A percentile compares a stretch with the other conserved stretches of the same genome.
phyloP scores from a whole-genome alignment of 176 grass and related monocot species.

The Cenchrus purpureus region DNA sequence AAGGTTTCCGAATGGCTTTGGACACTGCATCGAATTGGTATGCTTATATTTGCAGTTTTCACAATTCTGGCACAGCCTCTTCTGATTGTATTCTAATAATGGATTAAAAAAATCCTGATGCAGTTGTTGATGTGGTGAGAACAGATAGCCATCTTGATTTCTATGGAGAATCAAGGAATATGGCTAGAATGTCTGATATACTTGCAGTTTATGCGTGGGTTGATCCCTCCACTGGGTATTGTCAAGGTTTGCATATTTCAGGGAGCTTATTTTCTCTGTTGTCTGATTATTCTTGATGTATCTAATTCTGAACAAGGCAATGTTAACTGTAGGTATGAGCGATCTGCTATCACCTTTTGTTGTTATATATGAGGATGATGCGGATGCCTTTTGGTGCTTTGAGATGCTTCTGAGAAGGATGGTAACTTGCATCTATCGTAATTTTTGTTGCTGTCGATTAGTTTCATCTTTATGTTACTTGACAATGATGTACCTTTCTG shows the following conservation, averaged over 20 bases:
- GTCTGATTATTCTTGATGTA: slow-evolving; percentile 32
- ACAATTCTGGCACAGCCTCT: not conserved
- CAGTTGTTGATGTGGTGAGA: slow-evolving; percentile 99
- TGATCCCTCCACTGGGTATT: slow-evolving; percentile 98
- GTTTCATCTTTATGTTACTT: slow-evolving; percentile 10
- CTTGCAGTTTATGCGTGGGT: slow-evolving; percentile 99
- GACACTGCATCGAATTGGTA: slow-evolving; percentile 98
- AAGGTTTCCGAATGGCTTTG: slow-evolving; percentile 96
- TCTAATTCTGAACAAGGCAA: slow-evolving; percentile 44
- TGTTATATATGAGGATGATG: slow-evolving; percentile 92
- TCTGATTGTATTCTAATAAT: slow-evolving; percentile 34
- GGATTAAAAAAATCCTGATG: slow-evolving; percentile 34
- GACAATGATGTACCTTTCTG: slow-evolving; percentile 41
- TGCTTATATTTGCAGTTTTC: slow-evolving; percentile 25
- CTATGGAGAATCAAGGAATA: slow-evolving; percentile 96
- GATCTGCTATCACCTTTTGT: slow-evolving; percentile 99
- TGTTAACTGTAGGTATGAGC: slow-evolving; percentile 79
- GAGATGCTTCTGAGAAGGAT: slow-evolving; percentile 98
- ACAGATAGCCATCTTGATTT: slow-evolving; percentile 97
- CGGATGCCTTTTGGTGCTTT: slow-evolving; percentile 99
- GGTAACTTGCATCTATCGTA: slow-evolving; percentile 58
- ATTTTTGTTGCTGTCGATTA: slow-evolving; percentile 30
- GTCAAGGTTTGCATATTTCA: slow-evolving; percentile 74
- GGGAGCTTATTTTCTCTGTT: slow-evolving; percentile 10
- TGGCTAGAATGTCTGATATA: slow-evolving; percentile 99